Evolutionary conservation across 352 stramenopile species (phyloP).

Genomic region (Pythium volutum): DNA sequence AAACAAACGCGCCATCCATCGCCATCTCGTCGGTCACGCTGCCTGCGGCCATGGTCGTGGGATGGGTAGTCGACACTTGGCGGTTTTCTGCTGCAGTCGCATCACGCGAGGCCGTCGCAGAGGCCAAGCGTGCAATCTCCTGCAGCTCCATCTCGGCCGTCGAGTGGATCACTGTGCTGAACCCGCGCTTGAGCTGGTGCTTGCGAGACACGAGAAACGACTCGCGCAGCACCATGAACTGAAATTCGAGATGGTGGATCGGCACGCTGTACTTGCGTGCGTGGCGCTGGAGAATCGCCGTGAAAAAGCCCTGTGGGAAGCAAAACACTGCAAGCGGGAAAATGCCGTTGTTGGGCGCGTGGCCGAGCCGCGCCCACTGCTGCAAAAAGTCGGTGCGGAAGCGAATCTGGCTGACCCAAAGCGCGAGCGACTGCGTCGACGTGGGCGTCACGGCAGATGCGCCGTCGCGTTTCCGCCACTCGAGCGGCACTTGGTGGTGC

Average conservation of each 20-base stretch:
- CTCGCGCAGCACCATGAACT: conserved; percentile 39
- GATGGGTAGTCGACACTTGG: conserved; percentile 2
- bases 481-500: conserved; percentile 46
- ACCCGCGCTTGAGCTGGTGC: conserved; percentile 15
- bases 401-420: conserved; percentile 58
- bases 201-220: conserved; percentile 22
- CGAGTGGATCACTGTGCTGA: conserved; percentile 12
- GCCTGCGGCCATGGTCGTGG: not conserved
- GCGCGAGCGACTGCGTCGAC: conserved; percentile 40
- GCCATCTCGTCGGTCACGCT: no score
- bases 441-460: conserved; percentile 23
- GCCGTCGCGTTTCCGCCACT: conserved; percentile 51
- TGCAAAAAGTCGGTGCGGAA: conserved; percentile 58
- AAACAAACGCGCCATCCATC: conserved; percentile 53
- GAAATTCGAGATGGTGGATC: conserved; percentile 78
- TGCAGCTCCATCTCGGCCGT: conserved; percentile 20
- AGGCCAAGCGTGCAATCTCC: not conserved
- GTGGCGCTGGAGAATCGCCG: conserved; percentile 69
- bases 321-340: conserved; percentile 68
- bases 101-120: not conserved
- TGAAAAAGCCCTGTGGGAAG: conserved; percentile 79
- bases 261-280: conserved; percentile 59
- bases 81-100: not conserved
- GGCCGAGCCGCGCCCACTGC: conserved; percentile 36
- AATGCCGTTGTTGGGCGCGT: conserved; percentile 22